phyloP scores from a whole-genome alignment of 116 monocot species.

The Phalaenopsis hybrid region DNA sequence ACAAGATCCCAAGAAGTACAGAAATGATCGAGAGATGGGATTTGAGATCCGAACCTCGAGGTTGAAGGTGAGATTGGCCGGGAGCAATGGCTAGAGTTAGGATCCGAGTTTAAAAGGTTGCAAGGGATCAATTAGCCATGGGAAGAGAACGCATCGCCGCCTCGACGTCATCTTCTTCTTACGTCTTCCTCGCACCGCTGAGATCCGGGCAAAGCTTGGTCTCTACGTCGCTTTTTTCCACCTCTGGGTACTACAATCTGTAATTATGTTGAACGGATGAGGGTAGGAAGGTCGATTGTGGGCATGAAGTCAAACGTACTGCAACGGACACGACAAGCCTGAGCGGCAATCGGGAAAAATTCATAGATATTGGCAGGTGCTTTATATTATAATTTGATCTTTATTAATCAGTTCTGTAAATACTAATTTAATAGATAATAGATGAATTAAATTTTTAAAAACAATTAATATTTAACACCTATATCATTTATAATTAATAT shows the following conservation, averaged over 20 bases:
- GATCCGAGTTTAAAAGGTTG: background rate
- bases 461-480: no score
- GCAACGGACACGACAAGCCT: no score
- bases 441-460: no score
- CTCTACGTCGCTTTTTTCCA: background rate
- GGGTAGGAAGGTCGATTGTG: background rate
- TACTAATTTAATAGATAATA: no score
- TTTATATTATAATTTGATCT: no score
- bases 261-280: background rate
- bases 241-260: background rate
- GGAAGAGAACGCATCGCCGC: background rate
- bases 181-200: constrained; percentile 5
- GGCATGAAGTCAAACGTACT: no score
- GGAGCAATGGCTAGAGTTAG: background rate
- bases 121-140: constrained; percentile 1
- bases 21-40: background rate
- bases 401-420: no score
- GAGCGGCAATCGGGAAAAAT: no score
- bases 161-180: constrained; percentile 2
- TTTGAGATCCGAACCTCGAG: background rate
- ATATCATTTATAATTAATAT: no score
- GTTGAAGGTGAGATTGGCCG: background rate
- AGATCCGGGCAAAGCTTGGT: constrained; percentile 5
- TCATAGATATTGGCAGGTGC: no score
- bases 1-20: background rate